Evolutionary conservation across 345 rosid genomes (phyloP), one percentile per base, ranked within the genome.

Genomic region (Trapa incisa): DNA sequence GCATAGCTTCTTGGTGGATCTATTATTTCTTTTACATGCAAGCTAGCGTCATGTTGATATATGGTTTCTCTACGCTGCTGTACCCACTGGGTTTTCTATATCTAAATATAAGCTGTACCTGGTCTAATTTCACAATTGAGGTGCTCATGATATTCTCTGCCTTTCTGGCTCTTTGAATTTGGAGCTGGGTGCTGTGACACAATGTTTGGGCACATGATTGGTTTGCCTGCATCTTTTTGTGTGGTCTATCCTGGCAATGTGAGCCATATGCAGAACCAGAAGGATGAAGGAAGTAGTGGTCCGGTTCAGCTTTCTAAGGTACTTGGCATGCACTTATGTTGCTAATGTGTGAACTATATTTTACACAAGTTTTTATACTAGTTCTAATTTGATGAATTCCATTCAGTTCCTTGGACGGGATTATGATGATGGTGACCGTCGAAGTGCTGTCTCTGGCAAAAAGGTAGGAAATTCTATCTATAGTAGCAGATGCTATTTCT

Each of bases 241-340:
- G 77, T 78, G 81, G 76, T 72, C 74, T 79, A 73, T 81, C 81
- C 61, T 94, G 95, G 92, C 93, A 80, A 80, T 82, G 81, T 79
- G 97, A 89, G 89, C 85, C 50, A 42, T 71, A 78, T 84, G 78
- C 77, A 94, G 99, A 86, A 81, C 80, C 78, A 78, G 87, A 88
- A 80, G 70, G 87, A 80, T 74, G 87, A 83, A 77, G 83, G 85
- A 78, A 81, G 78, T 72, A 82, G 90, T 48, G 73, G 97, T 38
- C 99, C 99, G 13, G 96, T 94, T 37, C 90, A 89, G 80, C 92
- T 94, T 65, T 94, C 99, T 0, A 94, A 94, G 97, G 96, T 91
- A 64, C 35, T 64, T 12, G 1, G 22, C 65, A 4, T 45, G 32
- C 47, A 33, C 67, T 39, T 35, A 22, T 37, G 13, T 16, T 39